phyloP scores from a whole-genome alignment of 2,329 filamentous ascomycete species.

The Leptodontidium sp. region DNA sequence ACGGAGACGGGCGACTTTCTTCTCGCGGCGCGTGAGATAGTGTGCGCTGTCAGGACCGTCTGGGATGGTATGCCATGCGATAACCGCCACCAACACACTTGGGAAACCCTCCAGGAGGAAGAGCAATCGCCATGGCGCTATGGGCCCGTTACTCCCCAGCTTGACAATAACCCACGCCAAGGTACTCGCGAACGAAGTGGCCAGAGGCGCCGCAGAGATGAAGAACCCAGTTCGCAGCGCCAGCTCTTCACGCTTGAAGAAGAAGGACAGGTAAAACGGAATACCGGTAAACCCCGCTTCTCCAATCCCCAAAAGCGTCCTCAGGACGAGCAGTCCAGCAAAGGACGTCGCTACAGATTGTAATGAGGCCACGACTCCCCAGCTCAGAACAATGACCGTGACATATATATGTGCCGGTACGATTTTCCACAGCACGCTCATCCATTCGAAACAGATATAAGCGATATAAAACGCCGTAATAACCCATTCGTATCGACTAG shows the following conservation, averaged over 20 bases:
- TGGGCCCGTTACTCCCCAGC: slow-evolving; percentile 68
- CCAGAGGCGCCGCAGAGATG: slow-evolving; percentile 83
- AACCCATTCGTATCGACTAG: slow-evolving; percentile 65
- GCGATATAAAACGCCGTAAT: slow-evolving; percentile 68
- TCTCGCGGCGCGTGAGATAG: slow-evolving; percentile 70
- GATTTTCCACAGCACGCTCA: slow-evolving; percentile 67
- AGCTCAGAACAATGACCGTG: slow-evolving; percentile 71
- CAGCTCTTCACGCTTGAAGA: slow-evolving; percentile 73
- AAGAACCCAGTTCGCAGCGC: slow-evolving; percentile 88
- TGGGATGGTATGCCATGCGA: slow-evolving; percentile 79
- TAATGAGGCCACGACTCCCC: slow-evolving; percentile 81
- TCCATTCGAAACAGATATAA: slow-evolving; percentile 72
- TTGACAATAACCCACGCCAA: slow-evolving; percentile 82
- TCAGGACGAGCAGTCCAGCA: slow-evolving; percentile 62
- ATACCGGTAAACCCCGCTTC: slow-evolving; percentile 73
- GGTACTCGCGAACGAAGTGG: slow-evolving; percentile 81
- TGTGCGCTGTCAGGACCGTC: slow-evolving; percentile 74
- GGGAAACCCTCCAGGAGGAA: slow-evolving; percentile 89
- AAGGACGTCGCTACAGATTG: slow-evolving; percentile 74
- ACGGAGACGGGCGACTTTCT: slow-evolving; percentile 74
- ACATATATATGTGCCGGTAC: slow-evolving; percentile 69
- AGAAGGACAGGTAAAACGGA: slow-evolving; percentile 71
- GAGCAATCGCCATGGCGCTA: slow-evolving; percentile 85
- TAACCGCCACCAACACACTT: slow-evolving; percentile 75
- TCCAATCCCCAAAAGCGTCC: slow-evolving; percentile 66